Evolutionary conservation across 805 yeast genomes (phyloP).

Genomic region (Lipomyces starkeyi): DNA sequence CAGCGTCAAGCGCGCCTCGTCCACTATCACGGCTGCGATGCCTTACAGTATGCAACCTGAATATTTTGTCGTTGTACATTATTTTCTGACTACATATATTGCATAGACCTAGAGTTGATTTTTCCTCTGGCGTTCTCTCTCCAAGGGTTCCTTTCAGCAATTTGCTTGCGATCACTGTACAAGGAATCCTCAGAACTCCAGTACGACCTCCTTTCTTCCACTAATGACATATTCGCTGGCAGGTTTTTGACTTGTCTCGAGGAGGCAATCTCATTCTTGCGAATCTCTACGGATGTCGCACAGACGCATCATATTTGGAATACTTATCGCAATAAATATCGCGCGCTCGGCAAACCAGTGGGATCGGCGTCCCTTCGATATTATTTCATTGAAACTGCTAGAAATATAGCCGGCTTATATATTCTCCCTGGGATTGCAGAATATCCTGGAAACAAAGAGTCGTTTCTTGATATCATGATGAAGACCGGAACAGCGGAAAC

Average conservation of each 20-base stretch:
- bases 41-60: background rate
- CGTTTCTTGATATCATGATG: slow-evolving; percentile 26
- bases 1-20: slow-evolving; percentile 35
- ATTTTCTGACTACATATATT: background rate
- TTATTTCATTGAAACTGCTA: slow-evolving; percentile 26
- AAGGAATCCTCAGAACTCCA: slow-evolving; percentile 15
- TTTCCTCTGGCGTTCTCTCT: slow-evolving; percentile 42
- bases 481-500: background rate
- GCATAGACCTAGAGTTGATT: slow-evolving; percentile 20
- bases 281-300: slow-evolving; percentile 11
- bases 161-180: slow-evolving; percentile 25
- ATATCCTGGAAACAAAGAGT: slow-evolving; percentile 3
- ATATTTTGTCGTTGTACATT: background rate
- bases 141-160: slow-evolving; percentile 48
- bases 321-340: slow-evolving; percentile 23
- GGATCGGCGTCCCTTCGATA: slow-evolving; percentile 43
- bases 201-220: slow-evolving; percentile 7
- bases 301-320: slow-evolving; percentile 15
- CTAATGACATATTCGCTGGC: slow-evolving; percentile 11
- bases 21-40: background rate
- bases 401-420: slow-evolving; percentile 43
- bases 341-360: slow-evolving; percentile 34
- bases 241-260: slow-evolving; percentile 20
- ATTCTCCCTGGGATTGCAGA: slow-evolving; percentile 38
- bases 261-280: slow-evolving; percentile 26